Percentiles rank a stretch among this genome's conserved stretches.
phyloP scores from a whole-genome alignment of 345 rosid genomes.

The Eucalyptus cloeziana region DNA sequence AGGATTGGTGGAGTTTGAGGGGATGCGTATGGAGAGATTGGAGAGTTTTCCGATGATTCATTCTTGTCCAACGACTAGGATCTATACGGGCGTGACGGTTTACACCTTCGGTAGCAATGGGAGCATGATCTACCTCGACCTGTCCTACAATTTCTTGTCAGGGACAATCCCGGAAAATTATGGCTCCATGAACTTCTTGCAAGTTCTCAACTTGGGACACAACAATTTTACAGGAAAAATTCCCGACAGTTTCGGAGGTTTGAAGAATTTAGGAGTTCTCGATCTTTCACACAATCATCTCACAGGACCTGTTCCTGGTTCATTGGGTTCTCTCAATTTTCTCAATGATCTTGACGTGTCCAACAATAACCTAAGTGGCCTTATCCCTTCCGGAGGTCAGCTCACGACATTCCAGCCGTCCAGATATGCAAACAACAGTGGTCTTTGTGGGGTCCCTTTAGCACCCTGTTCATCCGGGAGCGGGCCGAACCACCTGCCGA shows the following conservation, averaged over 20 bases:
- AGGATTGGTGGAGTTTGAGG: slow-evolving; percentile 87
- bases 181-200: slow-evolving; percentile 64
- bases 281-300: slow-evolving; percentile 87
- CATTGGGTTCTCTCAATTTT: slow-evolving; percentile 69
- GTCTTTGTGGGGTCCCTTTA: slow-evolving; percentile 86
- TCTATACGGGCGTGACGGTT: slow-evolving; percentile 73
- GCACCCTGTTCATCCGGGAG: slow-evolving; percentile 42
- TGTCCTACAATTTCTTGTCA: slow-evolving; percentile 61
- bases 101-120: slow-evolving; percentile 71
- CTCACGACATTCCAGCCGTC: slow-evolving; percentile 81
- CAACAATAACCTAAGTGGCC: slow-evolving; percentile 78
- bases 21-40: slow-evolving; percentile 56
- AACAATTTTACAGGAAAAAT: slow-evolving; percentile 57
- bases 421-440: slow-evolving; percentile 85
- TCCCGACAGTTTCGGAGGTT: slow-evolving; percentile 69
- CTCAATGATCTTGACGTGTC: slow-evolving; percentile 94
- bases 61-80: slow-evolving; percentile 76
- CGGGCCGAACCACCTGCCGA: background rate
- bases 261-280: slow-evolving; percentile 73
- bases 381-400: slow-evolving; percentile 89
- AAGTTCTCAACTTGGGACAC: slow-evolving; percentile 91
- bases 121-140: slow-evolving; percentile 85
- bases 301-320: slow-evolving; percentile 61
- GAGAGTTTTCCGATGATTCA: slow-evolving; percentile 77
- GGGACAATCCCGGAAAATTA: slow-evolving; percentile 62